Evolutionary conservation across 768 basidiomycete species (phyloP), one percentile per base, ranked within the genome.

Genomic region (Dentipellis fragilis): DNA sequence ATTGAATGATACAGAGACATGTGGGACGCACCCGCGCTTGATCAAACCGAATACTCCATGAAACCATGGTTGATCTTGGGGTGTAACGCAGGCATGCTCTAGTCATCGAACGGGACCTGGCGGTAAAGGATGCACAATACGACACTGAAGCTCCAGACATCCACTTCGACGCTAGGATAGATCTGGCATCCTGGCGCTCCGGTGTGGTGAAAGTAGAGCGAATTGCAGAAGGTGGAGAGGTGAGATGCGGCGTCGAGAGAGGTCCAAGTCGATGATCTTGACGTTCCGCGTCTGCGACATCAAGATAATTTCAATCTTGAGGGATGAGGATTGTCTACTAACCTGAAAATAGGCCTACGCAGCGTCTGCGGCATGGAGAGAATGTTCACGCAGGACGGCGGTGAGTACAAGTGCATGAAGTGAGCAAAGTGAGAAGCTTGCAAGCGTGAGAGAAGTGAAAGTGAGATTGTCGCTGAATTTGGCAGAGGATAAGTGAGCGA

Each of bases 261-360:
- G 78, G 49, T 96, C 96, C 71, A 98, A 99, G 71, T 99, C 95
- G 69, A 98, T 99, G 59, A 98, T 97, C 79, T 98, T 99, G 78
- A 98, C 98, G 73, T 97, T 98, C 10, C 96, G 96, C 0, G 90
- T 90, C 61, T 96, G 93, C 1, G 93, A 96, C 62, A 99, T 98
- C 67, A 99, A 87, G 64, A 99, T 99, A 73, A 97, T 98, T 72
- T 99, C 95, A 67, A 99, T 99, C 77, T 99, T 99, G 62, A 99
- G 86, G 74, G n/a, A n/a, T n/a, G n/a, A n/a, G n/a, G n/a, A n/a
- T n/a, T n/a, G n/a, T n/a, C n/a, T n/a, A n/a, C n/a, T n/a, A n/a
- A n/a, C n/a, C n/a, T n/a, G n/a, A n/a, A n/a, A n/a, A n/a, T n/a
- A n/a, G n/a, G n/a, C n/a, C n/a, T n/a, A n/a, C n/a, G n/a, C n/a